These are phyloP conservation scores for Venturia asperata DNA, from an alignment of 2,329 filamentous ascomycete genomes.

Conservation along the genomic window DNA sequence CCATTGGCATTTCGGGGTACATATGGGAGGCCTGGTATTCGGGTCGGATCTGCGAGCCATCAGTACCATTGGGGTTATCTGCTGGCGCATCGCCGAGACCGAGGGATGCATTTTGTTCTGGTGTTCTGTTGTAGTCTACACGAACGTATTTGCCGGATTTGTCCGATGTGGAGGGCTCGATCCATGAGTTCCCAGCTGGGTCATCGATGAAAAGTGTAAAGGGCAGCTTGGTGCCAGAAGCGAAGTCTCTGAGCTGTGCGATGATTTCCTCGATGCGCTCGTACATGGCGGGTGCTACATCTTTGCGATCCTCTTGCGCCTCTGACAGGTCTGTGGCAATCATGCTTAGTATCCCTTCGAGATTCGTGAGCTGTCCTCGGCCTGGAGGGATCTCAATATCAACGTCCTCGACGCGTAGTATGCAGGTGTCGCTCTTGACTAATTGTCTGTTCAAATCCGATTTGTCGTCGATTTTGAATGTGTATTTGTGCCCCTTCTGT, in stretches of 20 bases:
- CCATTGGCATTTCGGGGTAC: slow-evolving; percentile 36
- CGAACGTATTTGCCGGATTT: slow-evolving; percentile 86
- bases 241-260: slow-evolving; percentile 65
- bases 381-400: slow-evolving; percentile 90
- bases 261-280: slow-evolving; percentile 73
- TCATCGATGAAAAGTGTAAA: slow-evolving; percentile 88
- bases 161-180: slow-evolving; percentile 69
- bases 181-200: slow-evolving; percentile 92
- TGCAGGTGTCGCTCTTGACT: slow-evolving; percentile 82
- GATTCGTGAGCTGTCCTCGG: slow-evolving; percentile 83
- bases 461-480: slow-evolving; percentile 65
- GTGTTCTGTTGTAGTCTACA: slow-evolving; percentile 71
- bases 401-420: slow-evolving; percentile 81
- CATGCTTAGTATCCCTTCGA: slow-evolving; percentile 77
- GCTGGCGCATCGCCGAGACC: slow-evolving; percentile 52
- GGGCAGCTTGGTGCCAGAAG: slow-evolving; percentile 68
- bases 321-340: slow-evolving; percentile 74
- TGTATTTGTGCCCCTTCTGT: slow-evolving; percentile 76
- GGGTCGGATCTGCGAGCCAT: slow-evolving; percentile 47
- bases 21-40: slow-evolving; percentile 45
- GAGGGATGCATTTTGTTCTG: slow-evolving; percentile 79
- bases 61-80: slow-evolving; percentile 29
- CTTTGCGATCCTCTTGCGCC: slow-evolving; percentile 76
- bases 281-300: slow-evolving; percentile 68
- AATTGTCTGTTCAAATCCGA: slow-evolving; percentile 79